A percentile compares a stretch with the other conserved stretches of the same genome.
These are phyloP conservation scores for Smithsoniella earleae DNA, from an alignment of 163 green algal genomes.

Conservation along the genomic window DNA sequence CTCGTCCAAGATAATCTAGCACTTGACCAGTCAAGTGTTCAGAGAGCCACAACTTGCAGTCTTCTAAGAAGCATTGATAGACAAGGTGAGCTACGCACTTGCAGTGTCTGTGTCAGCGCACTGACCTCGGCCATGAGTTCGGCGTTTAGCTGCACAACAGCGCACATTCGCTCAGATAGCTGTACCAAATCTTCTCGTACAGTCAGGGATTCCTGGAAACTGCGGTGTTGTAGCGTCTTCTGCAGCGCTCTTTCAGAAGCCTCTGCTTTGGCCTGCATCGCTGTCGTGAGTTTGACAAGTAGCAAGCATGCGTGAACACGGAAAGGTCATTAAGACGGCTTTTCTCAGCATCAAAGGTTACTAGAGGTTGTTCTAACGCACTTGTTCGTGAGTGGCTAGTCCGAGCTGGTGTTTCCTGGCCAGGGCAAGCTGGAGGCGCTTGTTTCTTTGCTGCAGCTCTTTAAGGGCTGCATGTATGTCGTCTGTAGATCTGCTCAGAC, in stretches of 20 bases:
- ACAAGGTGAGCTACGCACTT: neutral
- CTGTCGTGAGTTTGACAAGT: neutral
- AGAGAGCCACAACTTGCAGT: neutral
- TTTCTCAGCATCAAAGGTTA: neutral
- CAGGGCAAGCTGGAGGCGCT: neutral
- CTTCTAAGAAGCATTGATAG: too few species aligned
- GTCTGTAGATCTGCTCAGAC: too few species aligned
- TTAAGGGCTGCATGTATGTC: neutral
- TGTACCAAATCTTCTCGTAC: neutral
- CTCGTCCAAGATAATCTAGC: neutral
- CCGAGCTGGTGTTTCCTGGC: neutral
- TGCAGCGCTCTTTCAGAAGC: too few species aligned
- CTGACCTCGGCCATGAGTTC: neutral
- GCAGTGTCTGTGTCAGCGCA: neutral
- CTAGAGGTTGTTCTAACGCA: neutral
- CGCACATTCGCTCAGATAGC: neutral
- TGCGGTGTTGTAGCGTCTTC: too few species aligned
- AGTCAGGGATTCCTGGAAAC: too few species aligned
- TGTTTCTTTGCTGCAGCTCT: neutral
- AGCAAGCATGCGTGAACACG: neutral
- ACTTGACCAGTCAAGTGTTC: neutral
- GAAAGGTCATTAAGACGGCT: neutral
- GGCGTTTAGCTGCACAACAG: neutral
- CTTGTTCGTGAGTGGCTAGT: neutral
- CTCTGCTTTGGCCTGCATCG: neutral